These are phyloP conservation scores for Septoria linicola DNA, from an alignment of 2,329 filamentous ascomycete species.

Conservation along the genomic window DNA sequence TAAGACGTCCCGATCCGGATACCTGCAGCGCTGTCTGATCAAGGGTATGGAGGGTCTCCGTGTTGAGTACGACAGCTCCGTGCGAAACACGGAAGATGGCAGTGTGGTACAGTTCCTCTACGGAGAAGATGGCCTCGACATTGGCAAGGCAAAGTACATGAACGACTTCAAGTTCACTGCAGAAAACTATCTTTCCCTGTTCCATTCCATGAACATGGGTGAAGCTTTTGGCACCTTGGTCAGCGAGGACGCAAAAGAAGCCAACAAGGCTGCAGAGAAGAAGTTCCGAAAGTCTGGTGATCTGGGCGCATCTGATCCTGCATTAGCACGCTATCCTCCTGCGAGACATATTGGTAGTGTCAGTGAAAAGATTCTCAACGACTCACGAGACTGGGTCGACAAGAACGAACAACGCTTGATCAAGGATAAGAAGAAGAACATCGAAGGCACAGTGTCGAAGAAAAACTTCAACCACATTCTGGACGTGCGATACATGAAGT, in stretches of 20 bases:
- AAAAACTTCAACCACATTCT: conserved; percentile 82
- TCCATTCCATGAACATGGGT: conserved; percentile 69
- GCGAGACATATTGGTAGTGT: conserved; percentile 78
- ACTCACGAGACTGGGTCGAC: conserved; percentile 73
- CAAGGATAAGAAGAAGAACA: conserved; percentile 58
- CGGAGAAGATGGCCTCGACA: conserved; percentile 92
- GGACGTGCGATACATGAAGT: conserved; percentile 88
- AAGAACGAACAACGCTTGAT: conserved; percentile 59
- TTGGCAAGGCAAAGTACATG: conserved; percentile 90
- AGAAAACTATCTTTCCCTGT: conserved; percentile 78
- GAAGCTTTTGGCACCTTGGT: conserved; percentile 55
- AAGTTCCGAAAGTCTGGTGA: conserved; percentile 72
- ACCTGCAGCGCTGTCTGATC: conserved; percentile 93
- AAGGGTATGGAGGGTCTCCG: conserved; percentile 97
- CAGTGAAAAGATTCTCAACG: conserved; percentile 79
- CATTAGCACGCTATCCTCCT: conserved; percentile 70
- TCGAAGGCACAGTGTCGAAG: conserved; percentile 52
- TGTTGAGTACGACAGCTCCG: conserved; percentile 90
- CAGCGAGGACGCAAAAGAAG: conserved; percentile 64
- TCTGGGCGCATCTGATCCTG: conserved; percentile 69
- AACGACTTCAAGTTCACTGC: conserved; percentile 87
- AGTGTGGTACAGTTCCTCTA: conserved; percentile 93
- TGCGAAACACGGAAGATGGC: conserved; percentile 82
- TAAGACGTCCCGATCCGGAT: conserved; percentile 95
- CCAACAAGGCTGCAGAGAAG: conserved; percentile 70